Evolutionary conservation across 2,329 filamentous ascomycete genomes (phyloP).

Genomic region (Whalleya microplaca): DNA sequence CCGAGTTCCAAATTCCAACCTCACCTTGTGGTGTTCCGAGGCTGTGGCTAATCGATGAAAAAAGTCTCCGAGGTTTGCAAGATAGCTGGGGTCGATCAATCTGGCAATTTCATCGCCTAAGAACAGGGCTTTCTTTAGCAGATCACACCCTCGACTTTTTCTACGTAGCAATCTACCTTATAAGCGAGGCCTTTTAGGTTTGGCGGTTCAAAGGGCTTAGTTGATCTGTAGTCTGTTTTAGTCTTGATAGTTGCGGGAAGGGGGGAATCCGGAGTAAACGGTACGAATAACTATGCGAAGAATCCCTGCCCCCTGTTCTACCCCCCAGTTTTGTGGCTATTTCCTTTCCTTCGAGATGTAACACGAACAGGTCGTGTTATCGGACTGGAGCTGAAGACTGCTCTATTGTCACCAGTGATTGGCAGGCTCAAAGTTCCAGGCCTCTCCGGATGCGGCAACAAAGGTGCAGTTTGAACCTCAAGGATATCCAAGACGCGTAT

Average conservation of each 20-base stretch:
- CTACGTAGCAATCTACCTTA: neutral
- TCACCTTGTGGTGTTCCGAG: neutral
- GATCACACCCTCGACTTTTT: conserved; percentile 12
- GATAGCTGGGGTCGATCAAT: neutral
- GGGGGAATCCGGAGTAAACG: neutral
- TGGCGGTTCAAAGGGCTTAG: neutral
- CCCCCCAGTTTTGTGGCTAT: conserved; percentile 11
- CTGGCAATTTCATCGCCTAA: neutral
- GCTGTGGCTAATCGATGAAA: neutral
- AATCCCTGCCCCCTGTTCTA: conserved; percentile 11
- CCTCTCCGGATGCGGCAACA: neutral
- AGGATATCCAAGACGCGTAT: conserved; percentile 11
- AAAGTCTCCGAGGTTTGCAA: neutral
- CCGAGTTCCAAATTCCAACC: neutral
- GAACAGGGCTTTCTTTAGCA: conserved; percentile 1
- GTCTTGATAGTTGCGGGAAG: neutral
- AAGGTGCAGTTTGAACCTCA: neutral
- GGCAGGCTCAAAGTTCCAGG: neutral
- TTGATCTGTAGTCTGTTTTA: too few relatives aligned
- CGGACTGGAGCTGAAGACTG: conserved; percentile 7
- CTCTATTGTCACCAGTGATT: conserved; percentile 1
- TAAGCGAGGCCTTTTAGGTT: neutral
- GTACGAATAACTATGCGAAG: neutral
- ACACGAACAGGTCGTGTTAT: conserved; percentile 14
- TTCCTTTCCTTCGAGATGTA: conserved; percentile 12